Percentiles rank a stretch among this genome's conserved stretches.
Conservation (phyloP, 257 asterid genomes). For the Capsicum chinense region DNA sequence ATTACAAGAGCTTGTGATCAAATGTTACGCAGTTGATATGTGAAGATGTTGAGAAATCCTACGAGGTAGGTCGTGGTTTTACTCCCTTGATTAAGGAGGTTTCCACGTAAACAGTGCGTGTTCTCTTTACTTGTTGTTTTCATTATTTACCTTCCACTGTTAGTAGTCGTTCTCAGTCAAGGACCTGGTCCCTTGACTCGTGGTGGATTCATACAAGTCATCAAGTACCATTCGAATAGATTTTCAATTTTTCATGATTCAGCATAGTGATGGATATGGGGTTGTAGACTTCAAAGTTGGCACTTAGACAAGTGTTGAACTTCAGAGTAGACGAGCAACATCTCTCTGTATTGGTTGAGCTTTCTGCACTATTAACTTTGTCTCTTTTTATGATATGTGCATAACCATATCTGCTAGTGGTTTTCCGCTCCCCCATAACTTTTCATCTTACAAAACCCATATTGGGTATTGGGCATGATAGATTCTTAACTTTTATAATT, state of each 20-base stretch:
- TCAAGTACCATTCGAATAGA: background rate
- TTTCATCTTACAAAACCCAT: constrained; percentile 2
- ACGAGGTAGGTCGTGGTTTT: no score
- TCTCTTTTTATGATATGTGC: background rate
- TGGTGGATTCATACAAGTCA: no score
- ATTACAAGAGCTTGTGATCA: no score
- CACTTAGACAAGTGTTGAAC: background rate
- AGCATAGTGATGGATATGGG: constrained; percentile 19
- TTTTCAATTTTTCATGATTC: background rate
- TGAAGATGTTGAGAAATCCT: no score
- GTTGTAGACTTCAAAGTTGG: constrained; percentile 15
- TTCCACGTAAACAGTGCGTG: no score
- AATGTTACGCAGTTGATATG: no score
- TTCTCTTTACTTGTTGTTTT: no score
- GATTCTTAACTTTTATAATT: background rate
- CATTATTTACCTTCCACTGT: no score
- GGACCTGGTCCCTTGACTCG: no score
- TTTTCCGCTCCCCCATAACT: background rate
- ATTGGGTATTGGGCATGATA: background rate
- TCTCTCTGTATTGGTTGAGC: constrained; percentile 5
- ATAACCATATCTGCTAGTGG: constrained; percentile 19
- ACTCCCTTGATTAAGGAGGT: no score
- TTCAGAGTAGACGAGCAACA: constrained; percentile 9
- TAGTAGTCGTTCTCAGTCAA: no score
- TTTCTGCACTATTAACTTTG: background rate